phyloP scores from a whole-genome alignment of 2,329 filamentous ascomycete species.

The Coniella vitis region DNA sequence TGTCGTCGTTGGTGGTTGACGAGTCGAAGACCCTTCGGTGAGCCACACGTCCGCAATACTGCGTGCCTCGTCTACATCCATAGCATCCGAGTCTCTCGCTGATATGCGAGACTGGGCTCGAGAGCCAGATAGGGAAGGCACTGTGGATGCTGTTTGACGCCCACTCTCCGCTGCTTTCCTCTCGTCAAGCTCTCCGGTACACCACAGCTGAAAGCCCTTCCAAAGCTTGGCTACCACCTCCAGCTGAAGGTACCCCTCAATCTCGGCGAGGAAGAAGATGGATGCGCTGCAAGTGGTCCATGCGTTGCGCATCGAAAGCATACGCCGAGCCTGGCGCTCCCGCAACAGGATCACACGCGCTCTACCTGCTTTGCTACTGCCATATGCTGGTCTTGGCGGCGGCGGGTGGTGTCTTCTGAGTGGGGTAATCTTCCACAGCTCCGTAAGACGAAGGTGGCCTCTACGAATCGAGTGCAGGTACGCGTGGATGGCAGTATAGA shows the following conservation, averaged over 20 bases:
- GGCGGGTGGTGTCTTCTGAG: constrained; percentile 72
- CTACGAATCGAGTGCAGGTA: constrained; percentile 82
- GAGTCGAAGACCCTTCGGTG: constrained; percentile 20
- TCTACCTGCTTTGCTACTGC: constrained; percentile 53
- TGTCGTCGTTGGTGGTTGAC: not conserved
- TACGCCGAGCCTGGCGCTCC: constrained; percentile 55
- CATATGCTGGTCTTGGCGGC: constrained; percentile 58
- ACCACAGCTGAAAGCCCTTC: constrained; percentile 71
- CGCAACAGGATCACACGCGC: constrained; percentile 56
- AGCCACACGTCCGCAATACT: constrained; percentile 38
- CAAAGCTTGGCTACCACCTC: constrained; percentile 80
- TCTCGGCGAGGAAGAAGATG: constrained; percentile 83
- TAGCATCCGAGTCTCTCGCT: not conserved
- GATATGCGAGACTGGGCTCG: not conserved
- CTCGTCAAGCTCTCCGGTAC: constrained; percentile 42
- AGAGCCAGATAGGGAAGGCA: constrained; percentile 3
- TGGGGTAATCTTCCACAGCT: constrained; percentile 78
- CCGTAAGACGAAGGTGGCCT: constrained; percentile 75
- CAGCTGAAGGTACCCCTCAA: constrained; percentile 81
- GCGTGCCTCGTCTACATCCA: constrained; percentile 20
- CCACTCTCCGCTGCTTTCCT: too few relatives aligned
- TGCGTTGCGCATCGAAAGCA: constrained; percentile 65
- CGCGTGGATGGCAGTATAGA: constrained; percentile 78
- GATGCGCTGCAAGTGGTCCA: constrained; percentile 89
- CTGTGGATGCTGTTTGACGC: constrained; percentile 16